A percentile compares a stretch with the other conserved stretches of the same genome.
Conservation (phyloP, 176 grass and related monocot genomes). For the Avena atlantica region DNA sequence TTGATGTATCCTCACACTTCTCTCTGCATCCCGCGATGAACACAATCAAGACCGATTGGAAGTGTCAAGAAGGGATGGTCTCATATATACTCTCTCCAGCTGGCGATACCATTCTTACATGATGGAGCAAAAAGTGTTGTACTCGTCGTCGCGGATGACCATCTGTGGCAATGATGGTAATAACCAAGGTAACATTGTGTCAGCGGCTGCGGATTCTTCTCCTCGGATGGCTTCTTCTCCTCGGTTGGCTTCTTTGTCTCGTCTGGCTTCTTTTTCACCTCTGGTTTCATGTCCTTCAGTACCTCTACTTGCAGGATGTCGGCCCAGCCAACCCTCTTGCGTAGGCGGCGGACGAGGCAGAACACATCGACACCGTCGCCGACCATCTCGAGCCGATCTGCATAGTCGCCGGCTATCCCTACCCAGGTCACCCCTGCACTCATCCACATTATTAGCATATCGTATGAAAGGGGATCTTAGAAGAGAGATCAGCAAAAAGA, state of each 20-base stretch:
- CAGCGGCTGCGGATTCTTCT: background rate
- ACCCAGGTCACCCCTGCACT: conserved; percentile 49
- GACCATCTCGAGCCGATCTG: conserved; percentile 48
- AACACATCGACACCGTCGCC: conserved; percentile 50
- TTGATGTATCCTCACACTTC: no score
- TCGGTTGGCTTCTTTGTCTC: no score
- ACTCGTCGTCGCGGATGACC: no score
- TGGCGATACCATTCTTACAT: no score
- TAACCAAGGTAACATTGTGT: conserved; percentile 13
- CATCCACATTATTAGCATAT: background rate
- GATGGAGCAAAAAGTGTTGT: no score
- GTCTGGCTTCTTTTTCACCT: no score
- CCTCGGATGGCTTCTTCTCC: background rate
- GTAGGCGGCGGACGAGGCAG: conserved; percentile 36
- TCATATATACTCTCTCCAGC: no score
- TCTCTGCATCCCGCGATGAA: no score
- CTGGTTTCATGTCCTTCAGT: conserved; percentile 40
- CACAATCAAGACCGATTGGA: no score
- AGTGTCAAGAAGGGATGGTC: no score
- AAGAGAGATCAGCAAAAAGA: no score
- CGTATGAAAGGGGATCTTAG: no score
- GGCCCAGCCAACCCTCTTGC: conserved; percentile 59
- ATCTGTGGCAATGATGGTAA: background rate
- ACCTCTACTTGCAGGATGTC: conserved; percentile 34
- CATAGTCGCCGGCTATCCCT: conserved; percentile 47